phyloP scores from a whole-genome alignment of 2,329 filamentous ascomycete genomes.

The Aspergillus nomiae region DNA sequence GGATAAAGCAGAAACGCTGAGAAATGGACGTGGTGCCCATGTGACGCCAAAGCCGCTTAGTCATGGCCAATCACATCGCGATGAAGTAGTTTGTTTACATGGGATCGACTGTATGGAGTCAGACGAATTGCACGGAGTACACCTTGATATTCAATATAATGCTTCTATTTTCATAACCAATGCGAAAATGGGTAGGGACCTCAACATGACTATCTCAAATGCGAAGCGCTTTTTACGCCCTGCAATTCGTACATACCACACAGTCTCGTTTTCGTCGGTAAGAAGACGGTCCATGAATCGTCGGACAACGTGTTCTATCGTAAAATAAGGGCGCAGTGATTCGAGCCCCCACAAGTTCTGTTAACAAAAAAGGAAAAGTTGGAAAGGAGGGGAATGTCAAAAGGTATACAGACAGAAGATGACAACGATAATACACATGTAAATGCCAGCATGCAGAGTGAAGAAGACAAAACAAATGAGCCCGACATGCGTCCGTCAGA shows the following conservation, averaged over 20 bases:
- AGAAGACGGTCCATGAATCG: slow-evolving; percentile 1
- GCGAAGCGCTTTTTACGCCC: neutral
- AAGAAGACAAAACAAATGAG: neutral
- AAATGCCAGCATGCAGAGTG: neutral
- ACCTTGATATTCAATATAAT: neutral
- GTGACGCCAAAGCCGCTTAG: neutral
- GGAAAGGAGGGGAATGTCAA: neutral
- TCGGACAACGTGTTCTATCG: neutral
- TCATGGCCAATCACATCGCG: neutral
- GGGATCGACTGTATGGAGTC: no score
- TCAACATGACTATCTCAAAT: neutral
- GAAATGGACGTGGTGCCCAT: neutral
- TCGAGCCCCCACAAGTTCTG: neutral
- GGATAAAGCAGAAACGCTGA: neutral
- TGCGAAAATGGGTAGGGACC: neutral
- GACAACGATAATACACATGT: neutral
- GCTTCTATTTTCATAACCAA: neutral
- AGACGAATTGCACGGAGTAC: neutral
- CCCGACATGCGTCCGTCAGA: neutral
- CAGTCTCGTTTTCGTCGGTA: neutral
- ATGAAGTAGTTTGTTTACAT: neutral
- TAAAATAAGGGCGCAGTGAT: neutral
- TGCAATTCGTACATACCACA: neutral
- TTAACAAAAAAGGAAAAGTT: neutral
- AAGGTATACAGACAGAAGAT: neutral